Base-by-base conservation (phyloP, 257 asterid species). In the Salvia hispanica region DNA sequence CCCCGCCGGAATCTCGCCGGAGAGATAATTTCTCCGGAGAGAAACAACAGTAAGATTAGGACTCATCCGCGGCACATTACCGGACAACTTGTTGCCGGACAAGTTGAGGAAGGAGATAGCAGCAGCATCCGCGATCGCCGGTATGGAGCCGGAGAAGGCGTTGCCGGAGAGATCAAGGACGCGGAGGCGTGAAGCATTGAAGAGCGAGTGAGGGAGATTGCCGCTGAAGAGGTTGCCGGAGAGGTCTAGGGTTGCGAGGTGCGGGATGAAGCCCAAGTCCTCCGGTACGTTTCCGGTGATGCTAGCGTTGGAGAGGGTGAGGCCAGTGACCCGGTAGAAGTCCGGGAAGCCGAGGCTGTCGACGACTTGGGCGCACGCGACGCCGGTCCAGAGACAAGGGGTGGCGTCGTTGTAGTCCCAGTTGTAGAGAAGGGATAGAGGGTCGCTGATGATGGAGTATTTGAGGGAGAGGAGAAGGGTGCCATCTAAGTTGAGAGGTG, bases 311-410 rank as follows among this genome's bases (percentile, higher is more conserved):
- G 99, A 91, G 44, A 93, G 91, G 3, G 67, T 69, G 9, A 93
- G 62, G 64, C 84, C 58, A 0, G 80, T 13, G 3, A 90, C 99
- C 18, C 88, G 69, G 5, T 66, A 66, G 50, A 71, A 46, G 6
- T 78, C 86, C 0, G 75, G 71, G 4, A 58, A 39, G 9, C 83
- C 79, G 18, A 67, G 56, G 61, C 62, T 2, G n/a, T 62, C 61
- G 43, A 72, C 63, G 7, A 83, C 73, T 37, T 62, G 55, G 15
- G 76, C 86, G 75, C 99, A 93, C 2, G 64, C 77, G 3, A 93
- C 88, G 25, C 99, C 97, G 9, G 61, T 75, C 99, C 99, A 93
- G 8, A 70, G 14, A 77, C 99, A 93, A 1, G 99, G 96, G 9
- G 76, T 84, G 39, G 51, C 83, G 56, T 88, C 97, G 47, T 70